Evolutionary conservation across 176 grass and related monocot species (phyloP).

Genomic region (Oryza glaberrima): DNA sequence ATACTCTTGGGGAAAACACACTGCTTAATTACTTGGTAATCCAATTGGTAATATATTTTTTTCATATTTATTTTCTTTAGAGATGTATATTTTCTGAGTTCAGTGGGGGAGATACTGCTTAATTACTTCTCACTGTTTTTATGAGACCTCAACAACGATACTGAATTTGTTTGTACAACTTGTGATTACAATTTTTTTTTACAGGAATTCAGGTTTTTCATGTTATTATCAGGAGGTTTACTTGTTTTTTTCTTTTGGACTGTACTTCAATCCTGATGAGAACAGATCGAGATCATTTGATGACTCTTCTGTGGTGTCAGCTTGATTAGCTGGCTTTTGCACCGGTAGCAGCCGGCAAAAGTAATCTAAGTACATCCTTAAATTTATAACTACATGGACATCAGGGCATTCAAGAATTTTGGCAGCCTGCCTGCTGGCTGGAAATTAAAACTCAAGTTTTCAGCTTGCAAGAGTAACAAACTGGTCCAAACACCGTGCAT

Average conservation of each 20-base stretch:
- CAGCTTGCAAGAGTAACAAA: neutral
- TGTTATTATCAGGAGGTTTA: no score
- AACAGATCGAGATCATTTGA: no score
- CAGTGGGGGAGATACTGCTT: no score
- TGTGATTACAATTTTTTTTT: neutral
- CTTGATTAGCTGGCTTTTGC: conserved; percentile 36
- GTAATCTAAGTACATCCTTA: conserved; percentile 32
- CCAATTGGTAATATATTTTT: no score
- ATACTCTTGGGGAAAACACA: neutral
- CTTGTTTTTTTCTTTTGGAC: no score
- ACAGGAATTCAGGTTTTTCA: neutral
- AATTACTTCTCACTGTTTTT: neutral
- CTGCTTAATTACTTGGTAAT: neutral
- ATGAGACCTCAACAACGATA: no score
- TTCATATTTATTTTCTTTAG: no score
- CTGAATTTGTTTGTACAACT: neutral
- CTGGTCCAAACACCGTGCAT: neutral
- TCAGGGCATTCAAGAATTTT: conserved; percentile 31
- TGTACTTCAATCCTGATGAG: neutral
- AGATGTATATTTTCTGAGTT: no score
- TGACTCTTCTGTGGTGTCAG: neutral
- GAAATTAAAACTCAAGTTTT: neutral
- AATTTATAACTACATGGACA: conserved; percentile 13
- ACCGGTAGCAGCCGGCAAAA: conserved; percentile 31
- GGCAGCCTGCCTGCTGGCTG: neutral